phyloP scores from a whole-genome alignment of 2,329 filamentous ascomycete species.

The Cladophialophora yegresii region DNA sequence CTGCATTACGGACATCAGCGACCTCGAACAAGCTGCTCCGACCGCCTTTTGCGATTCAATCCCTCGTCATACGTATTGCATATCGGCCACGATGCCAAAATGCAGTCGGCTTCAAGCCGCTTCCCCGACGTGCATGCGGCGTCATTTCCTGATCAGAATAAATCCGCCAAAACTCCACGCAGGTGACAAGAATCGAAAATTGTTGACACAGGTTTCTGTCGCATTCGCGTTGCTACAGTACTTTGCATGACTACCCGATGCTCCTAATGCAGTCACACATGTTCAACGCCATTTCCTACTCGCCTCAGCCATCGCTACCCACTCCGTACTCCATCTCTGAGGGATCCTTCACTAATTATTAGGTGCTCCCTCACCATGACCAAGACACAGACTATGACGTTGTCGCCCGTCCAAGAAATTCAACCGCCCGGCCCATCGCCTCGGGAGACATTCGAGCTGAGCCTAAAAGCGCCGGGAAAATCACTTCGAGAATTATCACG shows the following conservation, averaged over 20 bases:
- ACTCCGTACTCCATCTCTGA: neutral
- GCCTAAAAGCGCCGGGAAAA: constrained; percentile 25
- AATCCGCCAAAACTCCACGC: too few species aligned
- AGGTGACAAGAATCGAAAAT: neutral
- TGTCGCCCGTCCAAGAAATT: constrained; percentile 1
- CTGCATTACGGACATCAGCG: neutral
- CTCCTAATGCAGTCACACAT: neutral
- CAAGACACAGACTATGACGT: constrained; percentile 16
- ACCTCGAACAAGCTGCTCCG: neutral
- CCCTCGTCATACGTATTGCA: neutral
- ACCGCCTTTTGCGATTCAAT: neutral
- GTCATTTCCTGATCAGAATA: neutral
- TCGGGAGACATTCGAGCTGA: constrained; percentile 28
- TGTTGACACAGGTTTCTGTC: neutral
- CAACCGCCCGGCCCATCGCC: neutral
- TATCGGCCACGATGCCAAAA: neutral
- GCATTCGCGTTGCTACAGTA: neutral
- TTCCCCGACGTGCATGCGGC: neutral
- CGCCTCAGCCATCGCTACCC: neutral
- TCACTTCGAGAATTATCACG: constrained; percentile 26
- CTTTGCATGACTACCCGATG: too few species aligned
- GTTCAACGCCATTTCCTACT: neutral
- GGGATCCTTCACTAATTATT: neutral
- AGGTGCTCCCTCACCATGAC: constrained; percentile 17
- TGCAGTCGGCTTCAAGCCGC: neutral